Conservation (phyloP, 192 early-diverging fungal species). For the Allomyces macrogynus region DNA sequence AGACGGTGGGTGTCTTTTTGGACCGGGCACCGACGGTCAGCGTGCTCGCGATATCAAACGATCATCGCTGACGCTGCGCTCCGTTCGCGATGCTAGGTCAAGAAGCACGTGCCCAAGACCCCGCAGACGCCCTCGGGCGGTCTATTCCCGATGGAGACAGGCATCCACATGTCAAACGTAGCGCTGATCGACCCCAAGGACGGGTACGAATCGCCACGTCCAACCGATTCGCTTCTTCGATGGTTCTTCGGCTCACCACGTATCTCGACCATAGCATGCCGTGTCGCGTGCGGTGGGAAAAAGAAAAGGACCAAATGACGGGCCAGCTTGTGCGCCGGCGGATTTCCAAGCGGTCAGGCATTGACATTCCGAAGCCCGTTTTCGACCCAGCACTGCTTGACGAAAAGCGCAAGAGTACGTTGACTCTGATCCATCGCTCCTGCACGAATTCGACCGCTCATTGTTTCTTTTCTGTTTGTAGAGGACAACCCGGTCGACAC, state of each 20-base stretch:
- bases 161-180: conserved; percentile 47
- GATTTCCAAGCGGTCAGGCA: conserved; percentile 11
- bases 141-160: conserved; percentile 39
- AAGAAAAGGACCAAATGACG: conserved; percentile 3
- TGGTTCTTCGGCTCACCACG: background rate
- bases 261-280: conserved; percentile 8
- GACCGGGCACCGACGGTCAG: too few species aligned
- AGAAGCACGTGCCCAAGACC: conserved; percentile 29
- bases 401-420: conserved; percentile 7
- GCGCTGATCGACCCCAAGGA: conserved; percentile 41
- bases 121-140: conserved; percentile 31
- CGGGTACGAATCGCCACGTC: too few species aligned
- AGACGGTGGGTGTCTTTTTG: conserved; percentile 14
- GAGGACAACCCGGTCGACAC: conserved; percentile 15
- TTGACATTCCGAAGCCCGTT: conserved; percentile 15
- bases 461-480: background rate
- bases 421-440: too few species aligned
- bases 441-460: too few species aligned
- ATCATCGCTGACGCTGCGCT: background rate
- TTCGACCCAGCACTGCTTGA: conserved; percentile 14
- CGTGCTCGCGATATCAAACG: too few species aligned
- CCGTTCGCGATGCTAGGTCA: conserved; percentile 5
- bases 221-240: too few species aligned
- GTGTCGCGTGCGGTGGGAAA: conserved; percentile 12
- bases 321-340: conserved; percentile 15